These are phyloP conservation scores for Yarrowia bubula DNA, from an alignment of 805 yeast genomes.

Conservation along the genomic window DNA sequence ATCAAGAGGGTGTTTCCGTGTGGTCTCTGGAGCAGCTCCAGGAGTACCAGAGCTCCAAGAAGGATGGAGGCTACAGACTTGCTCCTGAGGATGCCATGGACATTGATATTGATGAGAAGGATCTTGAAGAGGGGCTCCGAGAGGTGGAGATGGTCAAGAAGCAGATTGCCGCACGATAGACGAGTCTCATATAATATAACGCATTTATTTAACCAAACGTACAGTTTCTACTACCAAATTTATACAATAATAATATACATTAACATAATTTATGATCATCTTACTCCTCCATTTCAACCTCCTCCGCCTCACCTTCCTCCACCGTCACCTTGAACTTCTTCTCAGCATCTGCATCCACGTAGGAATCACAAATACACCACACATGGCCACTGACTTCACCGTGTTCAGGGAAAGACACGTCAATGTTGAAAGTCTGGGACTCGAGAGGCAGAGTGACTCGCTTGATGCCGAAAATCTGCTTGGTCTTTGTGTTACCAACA, in stretches of 20 bases:
- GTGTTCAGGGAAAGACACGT: slow-evolving; percentile 54
- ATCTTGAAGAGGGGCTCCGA: slow-evolving; percentile 2
- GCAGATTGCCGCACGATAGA: neutral
- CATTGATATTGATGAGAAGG: slow-evolving; percentile 5
- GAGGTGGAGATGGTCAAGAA: slow-evolving; percentile 4
- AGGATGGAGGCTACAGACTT: slow-evolving; percentile 18
- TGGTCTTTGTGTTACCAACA: slow-evolving; percentile 61
- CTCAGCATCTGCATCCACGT: slow-evolving; percentile 91
- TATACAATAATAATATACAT: slow-evolving; percentile 12
- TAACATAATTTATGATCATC: slow-evolving; percentile 22
- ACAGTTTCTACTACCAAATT: neutral
- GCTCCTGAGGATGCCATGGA: slow-evolving; percentile 22
- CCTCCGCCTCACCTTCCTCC: slow-evolving; percentile 28
- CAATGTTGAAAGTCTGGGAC: slow-evolving; percentile 51
- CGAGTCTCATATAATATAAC: neutral
- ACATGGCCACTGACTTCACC: slow-evolving; percentile 65
- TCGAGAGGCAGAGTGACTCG: slow-evolving; percentile 56
- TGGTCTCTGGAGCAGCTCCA: slow-evolving; percentile 63
- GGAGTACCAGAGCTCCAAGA: slow-evolving; percentile 29
- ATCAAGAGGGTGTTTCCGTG: slow-evolving; percentile 90
- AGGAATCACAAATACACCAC: slow-evolving; percentile 90
- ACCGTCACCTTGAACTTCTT: slow-evolving; percentile 47
- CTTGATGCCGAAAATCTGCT: slow-evolving; percentile 70
- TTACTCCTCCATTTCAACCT: slow-evolving; percentile 33
- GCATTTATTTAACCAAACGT: neutral